phyloP scores from a whole-genome alignment of 2,329 filamentous ascomycete genomes.

The Colletotrichum sojae region DNA sequence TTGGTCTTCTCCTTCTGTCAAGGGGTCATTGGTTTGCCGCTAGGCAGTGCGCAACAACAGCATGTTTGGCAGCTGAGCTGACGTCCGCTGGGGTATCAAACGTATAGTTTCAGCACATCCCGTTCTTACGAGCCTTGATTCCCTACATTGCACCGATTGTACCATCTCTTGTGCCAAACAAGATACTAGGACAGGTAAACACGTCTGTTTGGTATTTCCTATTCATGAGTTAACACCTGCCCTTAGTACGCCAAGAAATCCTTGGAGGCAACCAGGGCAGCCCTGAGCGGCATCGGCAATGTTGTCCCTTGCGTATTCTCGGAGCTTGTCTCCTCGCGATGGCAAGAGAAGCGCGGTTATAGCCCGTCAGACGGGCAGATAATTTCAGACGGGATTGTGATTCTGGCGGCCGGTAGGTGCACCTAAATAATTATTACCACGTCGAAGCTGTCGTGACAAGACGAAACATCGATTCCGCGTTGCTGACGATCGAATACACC shows the following conservation, averaged over 20 bases:
- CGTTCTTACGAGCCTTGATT: constrained; percentile 5
- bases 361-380: constrained; percentile 15
- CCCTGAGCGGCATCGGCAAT: background rate
- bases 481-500: background rate
- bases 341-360: constrained; percentile 20
- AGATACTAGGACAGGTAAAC: constrained; percentile 18
- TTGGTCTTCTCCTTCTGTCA: background rate
- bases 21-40: too few species aligned
- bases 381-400: constrained; percentile 18
- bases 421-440: background rate
- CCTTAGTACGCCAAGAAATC: constrained; percentile 10
- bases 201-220: too few species aligned
- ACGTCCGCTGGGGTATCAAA: background rate
- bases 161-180: constrained; percentile 19
- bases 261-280: background rate
- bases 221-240: too few species aligned
- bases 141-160: constrained; percentile 19
- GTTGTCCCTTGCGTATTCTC: background rate
- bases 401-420: constrained; percentile 17
- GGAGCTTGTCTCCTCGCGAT: background rate
- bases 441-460: too few species aligned
- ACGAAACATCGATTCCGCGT: too few species aligned
- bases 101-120: constrained; percentile 19
- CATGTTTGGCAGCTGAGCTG: background rate
- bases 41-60: too few species aligned